These are phyloP conservation scores for Termitomyces sp. DNA, from an alignment of 768 basidiomycete genomes.

Conservation along the genomic window DNA sequence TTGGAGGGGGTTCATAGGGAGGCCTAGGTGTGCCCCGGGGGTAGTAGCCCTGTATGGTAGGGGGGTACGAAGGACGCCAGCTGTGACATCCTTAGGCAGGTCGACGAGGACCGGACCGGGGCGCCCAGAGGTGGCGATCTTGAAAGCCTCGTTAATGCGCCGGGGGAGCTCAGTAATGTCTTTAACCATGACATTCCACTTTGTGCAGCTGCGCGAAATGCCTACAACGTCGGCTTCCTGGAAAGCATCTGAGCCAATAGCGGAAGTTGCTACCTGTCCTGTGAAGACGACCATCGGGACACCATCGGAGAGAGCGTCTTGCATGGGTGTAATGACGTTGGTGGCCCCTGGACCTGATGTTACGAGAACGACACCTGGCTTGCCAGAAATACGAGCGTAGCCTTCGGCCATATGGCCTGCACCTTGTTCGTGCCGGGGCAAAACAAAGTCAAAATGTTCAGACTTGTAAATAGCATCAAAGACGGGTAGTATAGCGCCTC, in stretches of 20 bases:
- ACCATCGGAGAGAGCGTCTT: constrained; percentile 94
- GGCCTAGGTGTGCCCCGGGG: constrained; percentile 69
- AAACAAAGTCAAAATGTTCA: constrained; percentile 89
- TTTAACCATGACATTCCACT: constrained; percentile 99
- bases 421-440: constrained; percentile 96
- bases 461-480: constrained; percentile 99
- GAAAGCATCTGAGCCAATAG: constrained; percentile 98
- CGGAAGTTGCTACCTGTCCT: constrained; percentile 98
- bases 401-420: constrained; percentile 99
- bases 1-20: constrained; percentile 73
- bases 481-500: constrained; percentile 98
- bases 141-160: constrained; percentile 98
- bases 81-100: constrained; percentile 98
- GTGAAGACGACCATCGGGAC: constrained; percentile 93
- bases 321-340: constrained; percentile 97
- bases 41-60: constrained; percentile 85
- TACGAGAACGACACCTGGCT: constrained; percentile 96
- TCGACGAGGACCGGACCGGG: constrained; percentile 98
- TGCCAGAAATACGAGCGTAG: constrained; percentile 95
- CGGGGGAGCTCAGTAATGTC: constrained; percentile 92
- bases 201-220: constrained; percentile 95
- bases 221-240: constrained; percentile 98
- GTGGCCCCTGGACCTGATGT: constrained; percentile 98
- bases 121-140: constrained; percentile 95
- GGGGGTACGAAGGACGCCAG: constrained; percentile 81